Conservation (phyloP, 73 alveolate species). For the Paramecium tetraurelia region DNA sequence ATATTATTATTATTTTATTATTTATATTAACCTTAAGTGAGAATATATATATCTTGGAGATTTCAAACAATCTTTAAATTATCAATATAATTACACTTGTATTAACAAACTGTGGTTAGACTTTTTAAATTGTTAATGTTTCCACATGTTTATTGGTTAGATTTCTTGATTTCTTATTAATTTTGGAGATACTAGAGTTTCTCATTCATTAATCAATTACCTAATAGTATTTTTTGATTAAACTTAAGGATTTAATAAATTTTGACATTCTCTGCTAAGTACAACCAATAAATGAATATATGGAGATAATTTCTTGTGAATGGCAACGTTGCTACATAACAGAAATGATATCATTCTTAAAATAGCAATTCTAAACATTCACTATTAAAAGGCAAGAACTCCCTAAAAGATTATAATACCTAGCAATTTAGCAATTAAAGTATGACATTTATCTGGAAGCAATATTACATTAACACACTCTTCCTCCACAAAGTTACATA, state of each 20-base stretch:
- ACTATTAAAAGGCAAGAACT: conserved; percentile 78
- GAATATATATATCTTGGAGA: no score
- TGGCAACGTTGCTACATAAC: conserved; percentile 76
- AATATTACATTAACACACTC: conserved; percentile 82
- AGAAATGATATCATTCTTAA: not conserved
- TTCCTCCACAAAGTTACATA: conserved; percentile 81
- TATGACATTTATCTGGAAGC: conserved; percentile 96
- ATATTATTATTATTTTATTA: not conserved
- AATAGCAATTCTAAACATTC: conserved; percentile 70
- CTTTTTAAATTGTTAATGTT: not conserved
- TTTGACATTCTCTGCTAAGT: conserved; percentile 77
- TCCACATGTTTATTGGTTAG: conserved; percentile 48
- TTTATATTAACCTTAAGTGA: not conserved
- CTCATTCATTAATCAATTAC: conserved; percentile 95
- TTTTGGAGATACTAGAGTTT: conserved; percentile 66
- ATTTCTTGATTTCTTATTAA: conserved; percentile 47
- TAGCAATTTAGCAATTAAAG: not conserved
- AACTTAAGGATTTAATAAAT: conserved; percentile 66
- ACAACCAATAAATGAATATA: conserved; percentile 87
- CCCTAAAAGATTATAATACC: conserved; percentile 64
- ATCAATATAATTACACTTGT: no score
- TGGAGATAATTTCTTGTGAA: conserved; percentile 79
- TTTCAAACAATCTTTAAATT: no score
- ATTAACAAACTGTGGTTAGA: not conserved
- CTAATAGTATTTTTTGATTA: conserved; percentile 87